Conservation (phyloP, 139 green algal species). For the Astrephomene gubernaculifera region DNA sequence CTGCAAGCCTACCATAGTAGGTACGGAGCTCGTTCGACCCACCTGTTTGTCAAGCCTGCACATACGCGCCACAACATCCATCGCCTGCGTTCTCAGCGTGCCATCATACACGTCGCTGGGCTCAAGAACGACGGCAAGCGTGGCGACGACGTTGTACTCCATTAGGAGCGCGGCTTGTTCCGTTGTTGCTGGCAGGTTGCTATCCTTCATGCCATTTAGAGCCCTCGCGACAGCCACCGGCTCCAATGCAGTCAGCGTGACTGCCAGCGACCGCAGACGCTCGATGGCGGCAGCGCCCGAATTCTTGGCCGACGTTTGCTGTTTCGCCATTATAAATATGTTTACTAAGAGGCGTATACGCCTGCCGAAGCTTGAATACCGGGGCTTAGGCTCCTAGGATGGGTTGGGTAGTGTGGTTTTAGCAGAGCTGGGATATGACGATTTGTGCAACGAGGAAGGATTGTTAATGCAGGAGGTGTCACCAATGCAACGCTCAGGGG, state of each 20-base stretch:
- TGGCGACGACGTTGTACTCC: not conserved
- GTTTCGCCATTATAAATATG: not conserved
- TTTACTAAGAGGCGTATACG: too few species aligned
- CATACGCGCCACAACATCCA: not conserved
- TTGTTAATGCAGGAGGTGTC: too few species aligned
- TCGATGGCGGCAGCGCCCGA: not conserved
- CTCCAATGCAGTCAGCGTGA: not conserved
- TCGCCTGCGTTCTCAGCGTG: not conserved
- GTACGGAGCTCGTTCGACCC: too few species aligned
- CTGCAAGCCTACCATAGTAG: too few species aligned
- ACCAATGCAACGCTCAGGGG: too few species aligned
- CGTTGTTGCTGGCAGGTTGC: not conserved
- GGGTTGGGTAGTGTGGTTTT: too few species aligned
- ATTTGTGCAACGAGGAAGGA: too few species aligned
- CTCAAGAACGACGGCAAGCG: constrained; percentile 13
- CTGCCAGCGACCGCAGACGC: not conserved
- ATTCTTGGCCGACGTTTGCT: not conserved
- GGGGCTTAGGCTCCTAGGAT: too few species aligned
- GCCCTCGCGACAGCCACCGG: not conserved
- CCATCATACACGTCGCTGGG: not conserved
- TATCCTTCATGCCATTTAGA: not conserved
- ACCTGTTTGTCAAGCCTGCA: not conserved
- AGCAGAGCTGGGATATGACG: too few species aligned
- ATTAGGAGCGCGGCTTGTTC: constrained; percentile 3
- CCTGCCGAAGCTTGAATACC: too few species aligned